A percentile compares a stretch with the other conserved stretches of the same genome.
Evolutionary conservation across 192 early-diverging fungal genomes (phyloP).

Genomic region (Powellomyces hirtus): DNA sequence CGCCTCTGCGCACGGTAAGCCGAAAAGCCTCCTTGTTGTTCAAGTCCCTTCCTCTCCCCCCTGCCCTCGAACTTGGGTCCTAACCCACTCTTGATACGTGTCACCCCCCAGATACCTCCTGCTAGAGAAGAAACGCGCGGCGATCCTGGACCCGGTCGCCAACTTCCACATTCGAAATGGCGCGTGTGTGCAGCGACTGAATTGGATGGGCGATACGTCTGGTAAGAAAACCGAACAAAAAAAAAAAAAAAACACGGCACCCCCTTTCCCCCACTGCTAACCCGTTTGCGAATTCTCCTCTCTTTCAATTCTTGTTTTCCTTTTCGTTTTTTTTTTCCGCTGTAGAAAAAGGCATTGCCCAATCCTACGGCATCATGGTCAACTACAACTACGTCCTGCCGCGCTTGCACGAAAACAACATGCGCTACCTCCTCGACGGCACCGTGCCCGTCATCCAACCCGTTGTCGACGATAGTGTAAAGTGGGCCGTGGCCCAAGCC

Average conservation of each 20-base stretch:
- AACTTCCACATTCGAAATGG: constrained; percentile 97
- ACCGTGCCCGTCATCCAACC: constrained; percentile 26
- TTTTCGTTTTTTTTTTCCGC: background rate
- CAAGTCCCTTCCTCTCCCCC: too few species aligned
- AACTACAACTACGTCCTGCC: constrained; percentile 86
- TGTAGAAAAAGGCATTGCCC: constrained; percentile 67
- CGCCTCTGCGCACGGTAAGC: constrained; percentile 58
- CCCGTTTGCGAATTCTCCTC: too few species aligned
- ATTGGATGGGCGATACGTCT: constrained; percentile 87
- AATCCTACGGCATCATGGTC: constrained; percentile 92
- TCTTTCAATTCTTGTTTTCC: too few species aligned
- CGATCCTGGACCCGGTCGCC: constrained; percentile 84
- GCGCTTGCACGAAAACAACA: constrained; percentile 79
- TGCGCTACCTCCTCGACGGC: constrained; percentile 49
- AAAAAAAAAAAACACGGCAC: too few species aligned
- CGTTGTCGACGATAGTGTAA: background rate
- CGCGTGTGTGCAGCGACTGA: constrained; percentile 79
- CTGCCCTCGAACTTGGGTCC: too few species aligned
- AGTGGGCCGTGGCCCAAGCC: too few species aligned
- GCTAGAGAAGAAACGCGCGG: constrained; percentile 60
- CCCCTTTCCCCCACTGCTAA: too few species aligned
- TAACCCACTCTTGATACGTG: too few species aligned
- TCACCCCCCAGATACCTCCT: constrained; percentile 60
- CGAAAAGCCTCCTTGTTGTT: too few species aligned
- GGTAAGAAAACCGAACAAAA: too few species aligned